phyloP scores from a whole-genome alignment of 352 stramenopile species.

The Phytophthora niederhauseri region DNA sequence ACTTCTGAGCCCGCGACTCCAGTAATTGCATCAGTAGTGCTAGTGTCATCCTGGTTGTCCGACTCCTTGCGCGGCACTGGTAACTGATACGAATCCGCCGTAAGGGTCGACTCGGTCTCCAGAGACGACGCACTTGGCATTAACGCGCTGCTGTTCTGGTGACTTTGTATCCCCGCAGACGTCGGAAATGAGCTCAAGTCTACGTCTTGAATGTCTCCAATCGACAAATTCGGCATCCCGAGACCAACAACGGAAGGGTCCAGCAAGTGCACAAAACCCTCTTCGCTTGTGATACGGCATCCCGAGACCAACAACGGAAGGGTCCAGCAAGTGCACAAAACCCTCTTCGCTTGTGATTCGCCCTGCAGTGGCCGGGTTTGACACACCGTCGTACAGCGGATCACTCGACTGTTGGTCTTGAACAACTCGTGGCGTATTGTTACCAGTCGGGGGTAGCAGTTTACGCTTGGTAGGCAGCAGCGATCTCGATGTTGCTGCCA shows the following conservation, averaged over 20 bases:
- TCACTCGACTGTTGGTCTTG: constrained; percentile 31
- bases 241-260: constrained; percentile 41
- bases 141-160: constrained; percentile 11
- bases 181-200: constrained; percentile 52
- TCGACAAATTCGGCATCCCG: constrained; percentile 54
- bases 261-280: constrained; percentile 46
- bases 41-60: constrained; percentile 2
- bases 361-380: constrained; percentile 5
- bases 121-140: constrained; percentile 2
- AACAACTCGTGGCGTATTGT: constrained; percentile 4
- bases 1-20: constrained; percentile 5
- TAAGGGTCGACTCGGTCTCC: constrained; percentile 17
- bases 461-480: constrained; percentile 44
- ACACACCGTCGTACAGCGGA: constrained; percentile 29
- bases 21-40: background rate
- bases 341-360: constrained; percentile 32
- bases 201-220: constrained; percentile 66
- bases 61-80: constrained; percentile 6
- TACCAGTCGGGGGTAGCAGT: constrained; percentile 7
- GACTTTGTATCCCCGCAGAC: constrained; percentile 30
- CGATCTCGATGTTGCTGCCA: constrained; percentile 21
- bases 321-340: constrained; percentile 45
- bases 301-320: constrained; percentile 35
- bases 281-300: constrained; percentile 39
- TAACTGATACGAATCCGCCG: constrained; percentile 16